Evolutionary conservation across 2,329 filamentous ascomycete genomes (phyloP).

Genomic region (Talaromyces marneffei): DNA sequence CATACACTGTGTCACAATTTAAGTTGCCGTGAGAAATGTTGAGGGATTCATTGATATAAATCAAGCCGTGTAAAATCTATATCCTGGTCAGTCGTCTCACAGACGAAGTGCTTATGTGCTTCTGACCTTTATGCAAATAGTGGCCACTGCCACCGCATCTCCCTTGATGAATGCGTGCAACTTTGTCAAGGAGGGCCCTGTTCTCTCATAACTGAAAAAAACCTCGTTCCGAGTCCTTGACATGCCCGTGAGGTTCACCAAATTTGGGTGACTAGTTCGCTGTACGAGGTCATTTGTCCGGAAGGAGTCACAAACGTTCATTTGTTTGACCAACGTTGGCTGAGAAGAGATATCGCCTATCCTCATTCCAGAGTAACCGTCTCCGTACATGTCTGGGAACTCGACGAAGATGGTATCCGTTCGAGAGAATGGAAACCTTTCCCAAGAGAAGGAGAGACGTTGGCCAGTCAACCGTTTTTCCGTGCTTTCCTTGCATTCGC

Average conservation of each 20-base stretch:
- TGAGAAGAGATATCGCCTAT: background rate
- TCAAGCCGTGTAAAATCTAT: constrained; percentile 2
- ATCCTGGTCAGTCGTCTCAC: background rate
- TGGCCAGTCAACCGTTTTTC: background rate
- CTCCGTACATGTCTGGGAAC: background rate
- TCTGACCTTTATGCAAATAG: background rate
- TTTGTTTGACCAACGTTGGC: background rate
- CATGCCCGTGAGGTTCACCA: background rate
- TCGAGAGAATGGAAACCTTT: background rate
- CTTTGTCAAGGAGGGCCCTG: background rate
- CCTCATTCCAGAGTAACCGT: background rate
- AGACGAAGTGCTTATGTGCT: background rate
- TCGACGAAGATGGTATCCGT: constrained; percentile 2
- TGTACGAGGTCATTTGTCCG: background rate
- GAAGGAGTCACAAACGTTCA: background rate
- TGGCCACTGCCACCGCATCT: background rate
- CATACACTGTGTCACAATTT: background rate
- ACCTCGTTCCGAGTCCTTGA: background rate
- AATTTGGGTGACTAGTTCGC: background rate
- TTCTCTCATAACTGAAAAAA: background rate
- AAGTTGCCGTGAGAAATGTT: background rate
- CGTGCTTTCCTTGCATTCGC: background rate
- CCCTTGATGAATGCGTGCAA: background rate
- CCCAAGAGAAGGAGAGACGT: background rate
- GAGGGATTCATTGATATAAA: background rate